Evolutionary conservation across 306 rosid genomes (phyloP), one percentile per base, ranked within the genome.

Genomic region (Prosopis cineraria): DNA sequence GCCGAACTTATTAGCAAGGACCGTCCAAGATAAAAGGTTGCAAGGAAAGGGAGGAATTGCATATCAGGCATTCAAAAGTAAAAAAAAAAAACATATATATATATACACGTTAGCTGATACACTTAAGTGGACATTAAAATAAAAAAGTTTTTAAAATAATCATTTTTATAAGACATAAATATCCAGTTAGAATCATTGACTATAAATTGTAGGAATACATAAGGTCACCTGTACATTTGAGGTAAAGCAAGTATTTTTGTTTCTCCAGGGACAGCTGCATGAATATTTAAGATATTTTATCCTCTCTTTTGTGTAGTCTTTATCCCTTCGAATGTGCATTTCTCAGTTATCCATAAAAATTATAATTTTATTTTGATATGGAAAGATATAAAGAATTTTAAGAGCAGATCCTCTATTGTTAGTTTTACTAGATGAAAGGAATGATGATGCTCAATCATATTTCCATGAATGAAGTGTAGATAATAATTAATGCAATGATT

Each of bases 401-500:
- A n/a, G n/a, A n/a, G n/a, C n/a, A n/a, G n/a, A 37, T n/a, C 55
- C 7, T 25, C 73, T 43, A 37, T 68, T 41, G 56, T 14, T 30
- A 37, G 27, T 59, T 20, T 6, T 20, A 22, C 29, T n/a, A 52
- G 29, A 29, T 1, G 12, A n/a, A 29, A 52, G 59, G 13, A 52
- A 52, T 52, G 7, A 62, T 36, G 27, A 68, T 68, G 50, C 58
- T 43, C 37, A 13, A 22, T 60, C 48, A 25, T 36, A 37, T 69
- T 63, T 59, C 65, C 40, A 60, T 41, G 36, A 80, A 43, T 14
- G 17, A 74, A 75, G 68, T 37, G 44, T 20, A 70, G 24, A 27
- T 22, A 81, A 68, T 29, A 55, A 69, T 74, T 47, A 76, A 39
- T 31, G 48, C 53, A 76, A 70, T 60, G 27, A 44, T 8, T 30